Evolutionary conservation across 495 filamentous ascomycete genomes (phyloP).

Genomic region (Penicillium bovifimosum): DNA sequence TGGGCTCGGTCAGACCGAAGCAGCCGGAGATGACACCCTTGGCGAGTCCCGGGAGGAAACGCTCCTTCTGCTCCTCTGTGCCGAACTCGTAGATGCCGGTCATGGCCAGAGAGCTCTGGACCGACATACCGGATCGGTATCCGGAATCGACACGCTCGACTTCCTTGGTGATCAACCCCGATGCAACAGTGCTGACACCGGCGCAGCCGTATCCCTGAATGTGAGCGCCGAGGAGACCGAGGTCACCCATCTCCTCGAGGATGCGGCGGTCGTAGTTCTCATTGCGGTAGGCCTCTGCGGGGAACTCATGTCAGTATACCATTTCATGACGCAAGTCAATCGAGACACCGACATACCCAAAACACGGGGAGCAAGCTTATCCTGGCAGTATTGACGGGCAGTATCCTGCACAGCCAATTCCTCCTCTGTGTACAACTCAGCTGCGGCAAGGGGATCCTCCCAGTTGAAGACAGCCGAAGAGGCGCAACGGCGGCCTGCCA

Average conservation of each 20-base stretch:
- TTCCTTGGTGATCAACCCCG: slow-evolving; percentile 88
- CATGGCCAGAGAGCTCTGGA: slow-evolving; percentile 94
- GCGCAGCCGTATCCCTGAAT: slow-evolving; percentile 93
- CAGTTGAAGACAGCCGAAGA: slow-evolving; percentile 71
- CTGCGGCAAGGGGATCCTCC: slow-evolving; percentile 79
- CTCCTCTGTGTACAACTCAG: slow-evolving; percentile 75
- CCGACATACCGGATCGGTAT: slow-evolving; percentile 93
- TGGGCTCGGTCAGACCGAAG: slow-evolving; percentile 94
- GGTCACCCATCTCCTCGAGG: slow-evolving; percentile 89
- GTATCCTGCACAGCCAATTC: slow-evolving; percentile 86
- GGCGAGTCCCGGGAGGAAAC: slow-evolving; percentile 75
- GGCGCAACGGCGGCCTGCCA: slow-evolving; percentile 36
- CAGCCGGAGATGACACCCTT: slow-evolving; percentile 83
- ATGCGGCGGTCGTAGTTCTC: slow-evolving; percentile 89
- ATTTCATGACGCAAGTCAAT: background rate
- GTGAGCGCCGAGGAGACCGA: slow-evolving; percentile 85
- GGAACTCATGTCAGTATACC: background rate
- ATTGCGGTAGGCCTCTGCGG: slow-evolving; percentile 84
- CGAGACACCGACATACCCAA: slow-evolving; percentile 60
- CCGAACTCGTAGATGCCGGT: slow-evolving; percentile 95
- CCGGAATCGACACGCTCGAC: slow-evolving; percentile 95
- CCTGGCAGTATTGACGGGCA: slow-evolving; percentile 88
- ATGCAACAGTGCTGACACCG: slow-evolving; percentile 86
- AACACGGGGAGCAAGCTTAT: slow-evolving; percentile 75
- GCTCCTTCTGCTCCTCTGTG: slow-evolving; percentile 82